Evolutionary conservation across 2,329 filamentous ascomycete genomes (phyloP).

Genomic region (Phymatotrichopsis omnivora): DNA sequence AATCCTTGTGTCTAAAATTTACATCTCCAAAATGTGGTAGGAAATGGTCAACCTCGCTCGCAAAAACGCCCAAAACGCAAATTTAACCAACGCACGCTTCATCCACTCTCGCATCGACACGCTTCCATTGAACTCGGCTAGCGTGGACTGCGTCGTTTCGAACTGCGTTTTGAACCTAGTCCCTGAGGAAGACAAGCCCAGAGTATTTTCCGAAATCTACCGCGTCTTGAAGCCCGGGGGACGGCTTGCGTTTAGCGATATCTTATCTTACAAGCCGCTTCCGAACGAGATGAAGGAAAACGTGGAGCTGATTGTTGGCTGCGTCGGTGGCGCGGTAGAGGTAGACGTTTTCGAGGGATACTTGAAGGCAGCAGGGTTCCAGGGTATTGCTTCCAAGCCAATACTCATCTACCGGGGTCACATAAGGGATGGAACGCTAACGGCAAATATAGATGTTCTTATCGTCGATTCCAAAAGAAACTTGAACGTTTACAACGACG

Average conservation of each 20-base stretch:
- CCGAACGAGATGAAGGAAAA: slow-evolving; percentile 41
- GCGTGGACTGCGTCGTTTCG: slow-evolving; percentile 48
- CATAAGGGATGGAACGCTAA: neutral
- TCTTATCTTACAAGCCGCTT: slow-evolving; percentile 44
- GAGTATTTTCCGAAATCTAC: slow-evolving; percentile 49
- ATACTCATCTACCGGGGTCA: slow-evolving; percentile 1
- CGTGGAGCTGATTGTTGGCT: slow-evolving; percentile 49
- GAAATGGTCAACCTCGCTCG: slow-evolving; percentile 47
- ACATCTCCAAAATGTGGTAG: slow-evolving; percentile 32
- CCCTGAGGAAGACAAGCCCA: slow-evolving; percentile 43
- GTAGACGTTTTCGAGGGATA: slow-evolving; percentile 45
- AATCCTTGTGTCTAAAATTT: neutral
- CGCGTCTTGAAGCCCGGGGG: slow-evolving; percentile 49
- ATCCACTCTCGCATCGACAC: slow-evolving; percentile 36
- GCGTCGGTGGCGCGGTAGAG: slow-evolving; percentile 48
- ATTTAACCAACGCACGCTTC: slow-evolving; percentile 39
- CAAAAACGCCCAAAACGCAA: slow-evolving; percentile 37
- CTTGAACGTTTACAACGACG: slow-evolving; percentile 41
- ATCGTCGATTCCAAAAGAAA: slow-evolving; percentile 42
- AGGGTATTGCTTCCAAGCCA: slow-evolving; percentile 9
- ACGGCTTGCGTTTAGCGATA: slow-evolving; percentile 50
- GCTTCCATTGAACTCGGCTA: neutral
- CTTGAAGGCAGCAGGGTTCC: slow-evolving; percentile 34
- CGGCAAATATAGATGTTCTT: slow-evolving; percentile 35
- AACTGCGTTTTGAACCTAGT: slow-evolving; percentile 56